Conservation (phyloP, 106 monocot genomes). For the Gastrodia elata region DNA sequence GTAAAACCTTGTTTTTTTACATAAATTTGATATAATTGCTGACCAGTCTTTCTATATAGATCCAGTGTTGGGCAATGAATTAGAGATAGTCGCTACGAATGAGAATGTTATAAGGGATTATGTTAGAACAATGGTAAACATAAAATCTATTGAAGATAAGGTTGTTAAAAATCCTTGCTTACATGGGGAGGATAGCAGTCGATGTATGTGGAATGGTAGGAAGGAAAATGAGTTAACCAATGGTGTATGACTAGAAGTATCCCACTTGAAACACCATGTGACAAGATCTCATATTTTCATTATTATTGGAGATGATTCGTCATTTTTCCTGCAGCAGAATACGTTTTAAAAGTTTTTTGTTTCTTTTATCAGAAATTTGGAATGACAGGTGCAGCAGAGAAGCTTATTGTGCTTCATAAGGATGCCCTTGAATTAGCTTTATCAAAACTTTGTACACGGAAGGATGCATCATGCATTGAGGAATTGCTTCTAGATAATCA, state of each 20-base stretch:
- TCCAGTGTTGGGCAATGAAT: not conserved
- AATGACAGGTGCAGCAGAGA: slow-evolving; percentile 50
- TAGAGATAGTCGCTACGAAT: not conserved
- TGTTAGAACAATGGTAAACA: not conserved
- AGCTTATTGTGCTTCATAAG: slow-evolving; percentile 54
- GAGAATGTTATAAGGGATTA: not conserved
- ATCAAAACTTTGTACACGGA: slow-evolving; percentile 33
- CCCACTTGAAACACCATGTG: not conserved
- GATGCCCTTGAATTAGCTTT: slow-evolving; percentile 45
- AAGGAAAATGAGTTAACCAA: not conserved
- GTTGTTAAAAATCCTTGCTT: not conserved
- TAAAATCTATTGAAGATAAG: not conserved
- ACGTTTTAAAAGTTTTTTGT: not conserved
- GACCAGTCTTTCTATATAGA: not conserved
- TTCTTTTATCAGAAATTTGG: slow-evolving; percentile 34
- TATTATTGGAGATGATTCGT: not conserved
- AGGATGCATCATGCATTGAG: slow-evolving; percentile 37
- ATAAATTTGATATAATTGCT: not conserved
- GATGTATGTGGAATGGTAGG: not conserved
- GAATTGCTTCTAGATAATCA: slow-evolving; percentile 43
- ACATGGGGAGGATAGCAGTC: not conserved
- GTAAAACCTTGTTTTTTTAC: not conserved
- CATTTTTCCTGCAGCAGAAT: not conserved
- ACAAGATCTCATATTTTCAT: not conserved
- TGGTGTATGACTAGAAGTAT: not conserved